Percentiles rank a stretch among this genome's conserved stretches.
Conservation (phyloP, 2,329 filamentous ascomycete genomes). For the Microcyclosporella mali region DNA sequence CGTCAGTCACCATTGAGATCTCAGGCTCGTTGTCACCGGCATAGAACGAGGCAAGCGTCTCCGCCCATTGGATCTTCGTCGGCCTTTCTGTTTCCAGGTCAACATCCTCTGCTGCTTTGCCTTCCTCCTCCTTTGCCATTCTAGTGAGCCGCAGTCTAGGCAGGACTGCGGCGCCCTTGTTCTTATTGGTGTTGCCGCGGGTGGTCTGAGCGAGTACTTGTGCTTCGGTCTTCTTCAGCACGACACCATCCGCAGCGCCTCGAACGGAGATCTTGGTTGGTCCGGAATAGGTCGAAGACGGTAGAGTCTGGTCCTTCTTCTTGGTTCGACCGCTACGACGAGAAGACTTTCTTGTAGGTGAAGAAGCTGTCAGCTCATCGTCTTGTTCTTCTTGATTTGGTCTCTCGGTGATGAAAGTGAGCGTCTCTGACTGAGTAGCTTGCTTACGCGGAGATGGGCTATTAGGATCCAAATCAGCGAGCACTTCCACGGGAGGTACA, state of each 20-base stretch:
- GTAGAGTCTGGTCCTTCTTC: conserved; percentile 18
- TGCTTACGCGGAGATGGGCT: conserved; percentile 37
- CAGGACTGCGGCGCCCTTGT: conserved; percentile 42
- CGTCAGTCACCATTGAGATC: conserved; percentile 19
- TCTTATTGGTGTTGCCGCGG: conserved; percentile 45
- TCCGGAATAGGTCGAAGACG: conserved; percentile 25
- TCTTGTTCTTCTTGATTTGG: conserved; percentile 10
- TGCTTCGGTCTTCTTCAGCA: conserved; percentile 45
- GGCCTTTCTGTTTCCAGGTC: conserved; percentile 18
- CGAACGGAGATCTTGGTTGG: conserved; percentile 42
- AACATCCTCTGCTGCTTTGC: conserved; percentile 10
- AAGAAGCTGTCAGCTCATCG: conserved; percentile 12
- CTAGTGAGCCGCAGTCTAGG: conserved; percentile 40
- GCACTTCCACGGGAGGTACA: conserved; percentile 22
- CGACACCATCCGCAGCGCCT: conserved; percentile 35
- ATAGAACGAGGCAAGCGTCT: conserved; percentile 42
- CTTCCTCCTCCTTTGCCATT: conserved; percentile 24
- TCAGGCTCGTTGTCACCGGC: conserved; percentile 25
- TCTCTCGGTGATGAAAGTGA: conserved; percentile 1
- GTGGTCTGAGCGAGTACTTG: conserved; percentile 43
- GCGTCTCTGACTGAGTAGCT: conserved; percentile 1
- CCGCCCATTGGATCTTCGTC: conserved; percentile 41
- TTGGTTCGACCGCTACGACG: conserved; percentile 19
- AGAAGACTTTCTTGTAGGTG: conserved; percentile 9
- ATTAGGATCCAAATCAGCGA: conserved; percentile 45